Percentiles rank a stretch among this genome's conserved stretches.
phyloP scores from a whole-genome alignment of 331 rosid species.

The Pyracantha coccinea region DNA sequence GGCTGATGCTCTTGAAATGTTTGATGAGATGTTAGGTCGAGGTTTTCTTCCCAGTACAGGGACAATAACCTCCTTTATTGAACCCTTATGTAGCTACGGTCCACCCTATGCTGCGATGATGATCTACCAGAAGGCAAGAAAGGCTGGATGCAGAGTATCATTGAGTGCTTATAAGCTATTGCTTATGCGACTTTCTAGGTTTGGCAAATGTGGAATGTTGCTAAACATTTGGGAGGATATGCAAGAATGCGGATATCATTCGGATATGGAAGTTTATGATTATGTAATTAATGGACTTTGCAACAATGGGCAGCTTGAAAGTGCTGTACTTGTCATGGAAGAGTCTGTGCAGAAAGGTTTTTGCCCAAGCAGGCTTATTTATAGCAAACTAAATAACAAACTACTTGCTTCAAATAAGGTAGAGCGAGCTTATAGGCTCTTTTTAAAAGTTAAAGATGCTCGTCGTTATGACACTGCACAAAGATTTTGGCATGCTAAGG shows the following conservation, averaged over 20 bases:
- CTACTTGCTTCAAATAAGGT: constrained; percentile 48
- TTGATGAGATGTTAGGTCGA: constrained; percentile 62
- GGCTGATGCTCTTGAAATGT: constrained; percentile 69
- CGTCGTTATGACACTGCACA: constrained; percentile 49
- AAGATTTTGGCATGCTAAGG: constrained; percentile 68
- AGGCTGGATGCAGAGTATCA: constrained; percentile 52
- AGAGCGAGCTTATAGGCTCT: constrained; percentile 64
- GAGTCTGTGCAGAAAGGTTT: constrained; percentile 67
- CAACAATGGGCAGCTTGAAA: constrained; percentile 75
- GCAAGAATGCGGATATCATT: constrained; percentile 65
- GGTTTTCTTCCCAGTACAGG: constrained; percentile 62
- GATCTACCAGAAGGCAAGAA: constrained; percentile 65
- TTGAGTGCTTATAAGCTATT: constrained; percentile 61
- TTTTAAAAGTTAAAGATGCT: constrained; percentile 62
- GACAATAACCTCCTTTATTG: constrained; percentile 47
- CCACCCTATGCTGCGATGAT: constrained; percentile 85
- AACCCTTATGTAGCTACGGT: constrained; percentile 71
- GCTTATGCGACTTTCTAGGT: constrained; percentile 70
- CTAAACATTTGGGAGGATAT: constrained; percentile 73
- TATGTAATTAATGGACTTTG: constrained; percentile 64
- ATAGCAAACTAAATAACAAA: constrained; percentile 58
- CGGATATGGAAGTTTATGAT: constrained; percentile 75
- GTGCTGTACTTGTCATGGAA: constrained; percentile 89
- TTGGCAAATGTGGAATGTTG: constrained; percentile 80
- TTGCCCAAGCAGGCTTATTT: constrained; percentile 69